Evolutionary conservation across 2,329 filamentous ascomycete genomes (phyloP).

Genomic region (Sclerotinia nivalis): DNA sequence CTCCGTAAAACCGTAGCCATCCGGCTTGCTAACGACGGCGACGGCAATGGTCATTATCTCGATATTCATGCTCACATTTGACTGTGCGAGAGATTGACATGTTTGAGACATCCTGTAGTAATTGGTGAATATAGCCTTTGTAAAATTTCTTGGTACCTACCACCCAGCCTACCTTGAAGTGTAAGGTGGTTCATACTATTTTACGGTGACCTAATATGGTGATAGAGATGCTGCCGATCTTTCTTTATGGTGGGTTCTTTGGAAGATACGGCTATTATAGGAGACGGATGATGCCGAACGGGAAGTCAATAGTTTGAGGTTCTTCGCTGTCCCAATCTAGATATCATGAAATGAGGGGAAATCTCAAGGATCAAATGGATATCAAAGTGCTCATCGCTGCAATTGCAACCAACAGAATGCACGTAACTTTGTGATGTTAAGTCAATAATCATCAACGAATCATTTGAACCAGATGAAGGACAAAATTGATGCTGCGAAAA

Average conservation of each 20-base stretch:
- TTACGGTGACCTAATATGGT: constrained; percentile 16
- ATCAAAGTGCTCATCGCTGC: constrained; percentile 25
- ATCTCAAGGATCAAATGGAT: constrained; percentile 9
- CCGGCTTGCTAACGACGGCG: not conserved
- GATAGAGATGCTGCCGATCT: constrained; percentile 20
- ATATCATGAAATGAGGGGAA: constrained; percentile 29
- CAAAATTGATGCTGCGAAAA: constrained; percentile 1
- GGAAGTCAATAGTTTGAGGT: constrained; percentile 20
- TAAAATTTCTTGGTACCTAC: not conserved
- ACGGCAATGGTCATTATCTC: not conserved
- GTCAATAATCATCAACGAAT: not conserved
- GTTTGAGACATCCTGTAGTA: constrained; percentile 1
- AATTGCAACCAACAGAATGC: constrained; percentile 23
- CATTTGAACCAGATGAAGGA: not conserved
- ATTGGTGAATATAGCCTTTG: not conserved
- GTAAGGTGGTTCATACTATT: constrained; percentile 11
- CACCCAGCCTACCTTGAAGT: not conserved
- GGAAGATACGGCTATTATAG: constrained; percentile 13
- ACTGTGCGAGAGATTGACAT: too few species aligned
- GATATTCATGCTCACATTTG: not conserved
- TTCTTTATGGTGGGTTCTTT: constrained; percentile 15
- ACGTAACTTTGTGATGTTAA: constrained; percentile 11
- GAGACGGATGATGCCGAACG: constrained; percentile 22
- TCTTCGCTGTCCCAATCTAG: constrained; percentile 19
- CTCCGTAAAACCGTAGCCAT: not conserved